These are phyloP conservation scores for Cyanophora paradoxa DNA, from an alignment of 78 protist genomes.

Conservation along the genomic window DNA sequence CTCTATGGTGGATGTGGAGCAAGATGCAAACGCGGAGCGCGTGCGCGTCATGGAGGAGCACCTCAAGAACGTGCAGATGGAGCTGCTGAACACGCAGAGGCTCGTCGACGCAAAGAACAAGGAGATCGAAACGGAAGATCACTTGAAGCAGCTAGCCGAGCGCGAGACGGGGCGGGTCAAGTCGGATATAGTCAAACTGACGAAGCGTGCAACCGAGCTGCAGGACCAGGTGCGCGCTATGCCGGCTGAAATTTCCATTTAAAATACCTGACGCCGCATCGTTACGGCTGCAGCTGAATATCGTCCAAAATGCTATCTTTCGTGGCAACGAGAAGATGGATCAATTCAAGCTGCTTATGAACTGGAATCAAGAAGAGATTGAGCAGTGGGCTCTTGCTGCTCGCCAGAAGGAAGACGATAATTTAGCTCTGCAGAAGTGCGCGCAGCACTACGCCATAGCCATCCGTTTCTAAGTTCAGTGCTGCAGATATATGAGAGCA, in stretches of 20 bases:
- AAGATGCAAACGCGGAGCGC: constrained; percentile 27
- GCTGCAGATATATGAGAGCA: constrained; percentile 14
- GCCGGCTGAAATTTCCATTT: not conserved
- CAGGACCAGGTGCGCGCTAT: constrained; percentile 20
- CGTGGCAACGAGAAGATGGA: constrained; percentile 59
- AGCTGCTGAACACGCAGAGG: constrained; percentile 36
- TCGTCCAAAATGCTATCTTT: constrained; percentile 46
- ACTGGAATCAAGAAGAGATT: constrained; percentile 48
- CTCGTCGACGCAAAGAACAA: constrained; percentile 42
- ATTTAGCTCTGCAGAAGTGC: not conserved
- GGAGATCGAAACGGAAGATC: constrained; percentile 57
- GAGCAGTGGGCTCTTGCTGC: constrained; percentile 67
- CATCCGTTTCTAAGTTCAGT: no score
- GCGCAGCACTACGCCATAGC: not conserved
- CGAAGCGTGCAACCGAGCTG: constrained; percentile 11
- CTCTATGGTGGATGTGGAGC: not conserved
- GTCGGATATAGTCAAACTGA: constrained; percentile 24
- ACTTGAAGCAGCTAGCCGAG: constrained; percentile 46
- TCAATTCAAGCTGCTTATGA: constrained; percentile 41
- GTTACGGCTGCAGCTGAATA: constrained; percentile 13
- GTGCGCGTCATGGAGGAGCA: constrained; percentile 43
- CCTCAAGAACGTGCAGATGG: constrained; percentile 41
- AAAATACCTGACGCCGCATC: not conserved
- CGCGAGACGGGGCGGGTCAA: constrained; percentile 40
- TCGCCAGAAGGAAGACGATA: constrained; percentile 64